Evolutionary conservation across 1,284 basidiomycete genomes (phyloP), one percentile per base, ranked within the genome.

Genomic region (Ceratobasidium papillatum): DNA sequence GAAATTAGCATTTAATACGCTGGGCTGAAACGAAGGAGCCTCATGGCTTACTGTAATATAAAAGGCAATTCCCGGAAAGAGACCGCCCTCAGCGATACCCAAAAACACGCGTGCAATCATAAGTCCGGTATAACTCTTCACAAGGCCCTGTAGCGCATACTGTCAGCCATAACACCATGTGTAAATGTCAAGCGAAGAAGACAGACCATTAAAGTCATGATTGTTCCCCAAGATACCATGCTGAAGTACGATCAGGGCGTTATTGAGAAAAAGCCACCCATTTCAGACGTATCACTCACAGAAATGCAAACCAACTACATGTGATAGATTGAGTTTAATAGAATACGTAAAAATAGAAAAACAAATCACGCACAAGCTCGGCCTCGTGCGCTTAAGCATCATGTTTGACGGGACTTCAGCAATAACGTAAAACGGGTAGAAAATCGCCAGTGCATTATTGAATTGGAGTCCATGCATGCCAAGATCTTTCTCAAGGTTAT

Each of bases 81-180:
- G 81, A 12, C 91, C 91, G 17, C 90, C 90, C 81, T 92, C 90
- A 75, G 90, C 90, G 77, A 86, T 83, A 25, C 91, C 90, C 68
- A 91, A 83, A 81, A 91, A 83, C 86, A 87, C 89, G 64, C 90
- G 84, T 61, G 87, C 79, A 89, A 87, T 22, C 84, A 88, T 79
- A 51, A 89, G 84, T 30, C 84, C 85, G 43, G 85, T 83, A 77
- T 87, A 89, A 78, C 86, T 83, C 63, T 81, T 81, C 51, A 86
- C 66, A 9, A 69, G 66, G 1, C 66, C 66, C 66, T 69, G 32
- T 30, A 62, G 45, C 14, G 38, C 38, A 38, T 36, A 22, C 27
- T 58, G 1, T 34, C 32, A 11, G 25, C 17, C 1, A 58, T 12
- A 54, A 34, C 14, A 17, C 45, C 19, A 11, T 58, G 9, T 58